These are phyloP conservation scores for Albophoma yamanashiensis DNA, from an alignment of 2,329 filamentous ascomycete species.

Conservation along the genomic window DNA sequence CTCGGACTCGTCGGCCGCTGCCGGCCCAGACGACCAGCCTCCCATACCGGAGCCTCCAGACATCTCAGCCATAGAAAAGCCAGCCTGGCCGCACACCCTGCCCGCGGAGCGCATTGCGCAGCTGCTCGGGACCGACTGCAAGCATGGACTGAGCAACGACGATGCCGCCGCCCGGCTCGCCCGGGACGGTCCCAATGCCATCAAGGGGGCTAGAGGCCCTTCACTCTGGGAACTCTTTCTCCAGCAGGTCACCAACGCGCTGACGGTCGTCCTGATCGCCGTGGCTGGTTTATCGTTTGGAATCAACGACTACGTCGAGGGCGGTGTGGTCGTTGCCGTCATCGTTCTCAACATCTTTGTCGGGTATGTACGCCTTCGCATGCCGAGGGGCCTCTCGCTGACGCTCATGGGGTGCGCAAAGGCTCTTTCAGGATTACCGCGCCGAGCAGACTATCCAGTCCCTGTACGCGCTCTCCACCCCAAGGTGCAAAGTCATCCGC, in stretches of 20 bases:
- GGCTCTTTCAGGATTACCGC: constrained; percentile 49
- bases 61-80: constrained; percentile 24
- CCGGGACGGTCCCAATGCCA: constrained; percentile 58
- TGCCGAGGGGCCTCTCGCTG: not conserved
- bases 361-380: constrained; percentile 33
- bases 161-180: constrained; percentile 56
- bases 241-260: constrained; percentile 67
- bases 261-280: constrained; percentile 64
- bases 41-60: constrained; percentile 28
- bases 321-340: constrained; percentile 51
- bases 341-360: constrained; percentile 58
- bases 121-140: constrained; percentile 29
- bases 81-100: constrained; percentile 22
- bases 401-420: constrained; percentile 16
- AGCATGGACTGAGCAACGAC: constrained; percentile 50
- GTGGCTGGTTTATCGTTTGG: constrained; percentile 62
- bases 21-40: constrained; percentile 25
- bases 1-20: constrained; percentile 24
- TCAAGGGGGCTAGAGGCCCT: constrained; percentile 60
- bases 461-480: constrained; percentile 45
- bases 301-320: constrained; percentile 55
- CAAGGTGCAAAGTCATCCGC: constrained; percentile 48
- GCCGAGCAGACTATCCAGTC: constrained; percentile 54
- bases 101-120: constrained; percentile 22
- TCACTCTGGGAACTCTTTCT: constrained; percentile 67